These are phyloP conservation scores for Zychaea mexicana DNA, from an alignment of 371 early-diverging fungal genomes.

Conservation along the genomic window DNA sequence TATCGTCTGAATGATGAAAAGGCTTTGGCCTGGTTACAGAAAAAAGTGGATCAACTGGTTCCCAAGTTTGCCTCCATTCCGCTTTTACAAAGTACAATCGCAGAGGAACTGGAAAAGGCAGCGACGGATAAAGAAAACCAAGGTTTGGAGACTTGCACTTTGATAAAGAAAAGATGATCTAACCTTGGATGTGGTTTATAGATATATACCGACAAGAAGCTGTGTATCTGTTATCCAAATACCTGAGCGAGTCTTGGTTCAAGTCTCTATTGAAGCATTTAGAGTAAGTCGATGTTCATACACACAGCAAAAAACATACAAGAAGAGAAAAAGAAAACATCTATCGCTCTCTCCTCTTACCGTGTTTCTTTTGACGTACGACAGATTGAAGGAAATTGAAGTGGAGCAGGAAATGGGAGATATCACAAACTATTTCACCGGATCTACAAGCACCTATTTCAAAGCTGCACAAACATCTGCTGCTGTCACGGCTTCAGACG, in stretches of 20 bases:
- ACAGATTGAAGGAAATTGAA: slow-evolving; percentile 2
- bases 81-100: not conserved
- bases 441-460: slow-evolving; percentile 1
- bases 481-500: not conserved
- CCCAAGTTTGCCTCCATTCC: not conserved
- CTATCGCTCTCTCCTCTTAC: too few relatives aligned
- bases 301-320: too few relatives aligned
- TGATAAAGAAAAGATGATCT: not conserved
- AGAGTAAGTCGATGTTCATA: not conserved
- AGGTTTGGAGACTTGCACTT: not conserved
- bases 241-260: slow-evolving; percentile 9
- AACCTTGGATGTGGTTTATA: not conserved
- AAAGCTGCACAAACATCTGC: not conserved
- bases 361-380: not conserved
- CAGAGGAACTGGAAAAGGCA: not conserved
- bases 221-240: slow-evolving; percentile 14
- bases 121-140: slow-evolving; percentile 5
- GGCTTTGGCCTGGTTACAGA: slow-evolving; percentile 12
- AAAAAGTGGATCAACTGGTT: slow-evolving; percentile 11
- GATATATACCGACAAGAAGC: slow-evolving; percentile 17
- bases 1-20: slow-evolving; percentile 19
- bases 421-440: slow-evolving; percentile 2
- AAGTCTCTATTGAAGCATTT: not conserved
- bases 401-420: slow-evolving; percentile 3
- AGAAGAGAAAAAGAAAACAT: not conserved